phyloP scores from a whole-genome alignment of 768 basidiomycete species.

The Kwoniella heveanensis region DNA sequence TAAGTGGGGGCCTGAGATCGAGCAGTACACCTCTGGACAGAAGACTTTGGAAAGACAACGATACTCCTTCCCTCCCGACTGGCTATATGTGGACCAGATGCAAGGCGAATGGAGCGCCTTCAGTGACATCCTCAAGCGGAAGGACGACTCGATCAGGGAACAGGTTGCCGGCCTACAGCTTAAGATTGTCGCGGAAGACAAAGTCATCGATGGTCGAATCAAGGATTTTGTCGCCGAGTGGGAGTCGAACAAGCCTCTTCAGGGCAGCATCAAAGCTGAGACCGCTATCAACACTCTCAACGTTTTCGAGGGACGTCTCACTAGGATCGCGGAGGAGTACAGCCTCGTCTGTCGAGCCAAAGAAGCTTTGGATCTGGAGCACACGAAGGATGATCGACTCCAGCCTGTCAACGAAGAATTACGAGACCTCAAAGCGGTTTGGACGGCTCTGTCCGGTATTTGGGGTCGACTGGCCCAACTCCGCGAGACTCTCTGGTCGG shows the following conservation, averaged over 20 bases:
- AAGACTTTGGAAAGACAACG: constrained; percentile 95
- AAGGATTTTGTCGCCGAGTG: constrained; percentile 86
- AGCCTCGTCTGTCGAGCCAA: constrained; percentile 94
- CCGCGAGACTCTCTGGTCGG: constrained; percentile 84
- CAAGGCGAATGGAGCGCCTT: constrained; percentile 98
- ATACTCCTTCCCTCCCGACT: constrained; percentile 94
- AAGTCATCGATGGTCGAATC: constrained; percentile 95
- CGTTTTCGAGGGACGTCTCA: constrained; percentile 88
- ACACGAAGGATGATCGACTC: constrained; percentile 72
- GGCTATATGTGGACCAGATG: constrained; percentile 97
- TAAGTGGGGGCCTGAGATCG: constrained; percentile 95
- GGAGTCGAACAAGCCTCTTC: constrained; percentile 94
- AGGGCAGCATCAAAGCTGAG: constrained; percentile 94
- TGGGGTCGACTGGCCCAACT: constrained; percentile 92
- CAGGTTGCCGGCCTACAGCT: constrained; percentile 96
- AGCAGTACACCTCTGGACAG: constrained; percentile 89
- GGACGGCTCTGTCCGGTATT: constrained; percentile 96
- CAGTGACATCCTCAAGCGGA: constrained; percentile 94
- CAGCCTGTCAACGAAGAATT: constrained; percentile 94
- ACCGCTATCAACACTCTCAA: constrained; percentile 94
- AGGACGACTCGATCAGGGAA: constrained; percentile 97
- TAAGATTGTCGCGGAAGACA: constrained; percentile 99
- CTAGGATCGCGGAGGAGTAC: constrained; percentile 87
- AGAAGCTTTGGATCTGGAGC: constrained; percentile 91
- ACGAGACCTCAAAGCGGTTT: constrained; percentile 94